phyloP scores from a whole-genome alignment of 495 filamentous ascomycete species.

The Aspergillus carlsbadensis region DNA sequence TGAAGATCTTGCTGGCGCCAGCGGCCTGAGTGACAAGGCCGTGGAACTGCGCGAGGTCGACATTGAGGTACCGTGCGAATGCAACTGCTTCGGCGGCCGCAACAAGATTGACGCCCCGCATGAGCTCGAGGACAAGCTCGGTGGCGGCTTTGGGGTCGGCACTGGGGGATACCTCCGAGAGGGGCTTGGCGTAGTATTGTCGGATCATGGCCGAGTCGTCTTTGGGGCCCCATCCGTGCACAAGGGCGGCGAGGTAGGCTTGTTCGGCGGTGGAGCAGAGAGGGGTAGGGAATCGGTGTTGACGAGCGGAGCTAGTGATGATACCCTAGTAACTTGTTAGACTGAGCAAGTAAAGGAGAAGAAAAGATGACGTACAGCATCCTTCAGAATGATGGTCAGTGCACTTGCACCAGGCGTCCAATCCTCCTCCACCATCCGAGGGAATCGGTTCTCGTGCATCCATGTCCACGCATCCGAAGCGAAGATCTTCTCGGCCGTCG shows the following conservation, averaged over 20 bases:
- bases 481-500: constrained; percentile 57
- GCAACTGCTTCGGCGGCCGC: constrained; percentile 64
- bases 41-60: constrained; percentile 65
- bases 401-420: constrained; percentile 65
- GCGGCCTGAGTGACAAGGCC: constrained; percentile 69
- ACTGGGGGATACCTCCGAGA: constrained; percentile 30
- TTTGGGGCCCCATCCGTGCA: constrained; percentile 59
- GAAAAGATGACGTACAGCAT: constrained; percentile 54
- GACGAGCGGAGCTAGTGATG: constrained; percentile 66
- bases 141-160: constrained; percentile 33
- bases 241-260: constrained; percentile 60
- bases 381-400: constrained; percentile 76
- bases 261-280: constrained; percentile 70
- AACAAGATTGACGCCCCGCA: constrained; percentile 64
- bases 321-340: constrained; percentile 50
- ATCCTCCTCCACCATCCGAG: constrained; percentile 67
- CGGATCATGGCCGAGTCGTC: constrained; percentile 72
- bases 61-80: constrained; percentile 60
- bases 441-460: constrained; percentile 79
- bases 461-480: constrained; percentile 64
- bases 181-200: constrained; percentile 52
- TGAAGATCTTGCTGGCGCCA: constrained; percentile 62
- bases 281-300: constrained; percentile 63
- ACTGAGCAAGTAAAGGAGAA: neutral
- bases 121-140: constrained; percentile 56